Percentiles rank a stretch among this genome's conserved stretches.
Conservation (phyloP, 345 rosid genomes). For the Passiflora organensis region DNA sequence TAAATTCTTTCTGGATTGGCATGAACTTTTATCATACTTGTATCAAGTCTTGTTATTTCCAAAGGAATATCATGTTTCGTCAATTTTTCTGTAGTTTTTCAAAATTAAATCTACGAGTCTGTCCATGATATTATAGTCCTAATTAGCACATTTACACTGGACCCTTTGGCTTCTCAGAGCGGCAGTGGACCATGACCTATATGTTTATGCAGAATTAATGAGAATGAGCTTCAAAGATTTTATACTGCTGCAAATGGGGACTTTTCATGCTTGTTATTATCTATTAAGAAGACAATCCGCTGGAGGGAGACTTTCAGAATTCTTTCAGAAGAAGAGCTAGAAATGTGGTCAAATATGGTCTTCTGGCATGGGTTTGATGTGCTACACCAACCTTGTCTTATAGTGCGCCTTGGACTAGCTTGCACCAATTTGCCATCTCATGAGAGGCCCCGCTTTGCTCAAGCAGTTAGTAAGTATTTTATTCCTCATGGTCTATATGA, state of each 20-base stretch:
- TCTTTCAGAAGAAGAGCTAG: constrained; percentile 75
- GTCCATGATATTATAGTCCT: not conserved
- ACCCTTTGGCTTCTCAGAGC: constrained; percentile 16
- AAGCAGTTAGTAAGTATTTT: constrained; percentile 86
- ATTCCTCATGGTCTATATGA: constrained; percentile 4
- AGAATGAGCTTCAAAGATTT: constrained; percentile 74
- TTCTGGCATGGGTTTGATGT: constrained; percentile 96
- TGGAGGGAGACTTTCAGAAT: constrained; percentile 89
- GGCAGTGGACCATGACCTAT: constrained; percentile 30
- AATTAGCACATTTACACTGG: constrained; percentile 13
- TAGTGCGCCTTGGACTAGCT: constrained; percentile 83
- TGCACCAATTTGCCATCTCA: constrained; percentile 53
- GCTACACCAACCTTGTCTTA: constrained; percentile 73
- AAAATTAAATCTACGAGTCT: not conserved
- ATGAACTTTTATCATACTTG: too few species aligned
- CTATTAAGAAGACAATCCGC: constrained; percentile 78
- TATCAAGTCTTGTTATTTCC: too few species aligned
- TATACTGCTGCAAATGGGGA: constrained; percentile 74
- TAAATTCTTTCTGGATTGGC: too few species aligned
- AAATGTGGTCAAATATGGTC: constrained; percentile 66
- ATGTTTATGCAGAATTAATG: constrained; percentile 70
- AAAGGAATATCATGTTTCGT: too few species aligned
- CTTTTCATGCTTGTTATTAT: constrained; percentile 51
- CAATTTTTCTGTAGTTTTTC: not conserved
- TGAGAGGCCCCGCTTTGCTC: constrained; percentile 80